Conservation (phyloP, 768 basidiomycete genomes). For the Mycena latifolia region DNA sequence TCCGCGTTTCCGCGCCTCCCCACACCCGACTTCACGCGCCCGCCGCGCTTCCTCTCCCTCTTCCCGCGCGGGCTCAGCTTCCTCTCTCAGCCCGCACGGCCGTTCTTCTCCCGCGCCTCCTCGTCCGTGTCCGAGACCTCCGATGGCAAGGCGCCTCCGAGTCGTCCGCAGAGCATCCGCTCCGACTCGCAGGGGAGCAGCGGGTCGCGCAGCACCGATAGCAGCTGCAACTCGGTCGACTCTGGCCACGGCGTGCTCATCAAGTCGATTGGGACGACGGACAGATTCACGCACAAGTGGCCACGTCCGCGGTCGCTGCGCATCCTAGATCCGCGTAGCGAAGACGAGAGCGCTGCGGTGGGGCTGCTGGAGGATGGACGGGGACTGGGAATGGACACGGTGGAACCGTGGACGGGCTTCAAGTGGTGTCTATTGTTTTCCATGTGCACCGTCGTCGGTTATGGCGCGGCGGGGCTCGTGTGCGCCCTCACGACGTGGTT, state of each 20-base stretch:
- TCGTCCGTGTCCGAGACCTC: background rate
- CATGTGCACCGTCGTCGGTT: conserved; percentile 64
- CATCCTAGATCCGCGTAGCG: background rate
- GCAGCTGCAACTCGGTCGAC: conserved; percentile 38
- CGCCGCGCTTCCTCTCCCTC: conserved; percentile 28
- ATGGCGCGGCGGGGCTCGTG: conserved; percentile 63
- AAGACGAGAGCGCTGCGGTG: conserved; percentile 3
- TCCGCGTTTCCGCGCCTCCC: conserved; percentile 8
- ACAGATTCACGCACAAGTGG: conserved; percentile 67
- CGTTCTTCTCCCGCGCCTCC: conserved; percentile 25
- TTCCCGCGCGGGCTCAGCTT: conserved; percentile 37
- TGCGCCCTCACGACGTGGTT: conserved; percentile 72
- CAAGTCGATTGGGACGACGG: conserved; percentile 47
- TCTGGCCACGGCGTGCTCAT: conserved; percentile 46
- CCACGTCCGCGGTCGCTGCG: conserved; percentile 53
- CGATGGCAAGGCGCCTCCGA: background rate
- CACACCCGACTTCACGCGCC: conserved; percentile 32
- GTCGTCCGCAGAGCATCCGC: conserved; percentile 32
- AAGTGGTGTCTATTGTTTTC: conserved; percentile 75
- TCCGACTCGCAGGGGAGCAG: conserved; percentile 35
- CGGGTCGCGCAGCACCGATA: conserved; percentile 23
- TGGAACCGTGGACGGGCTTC: conserved; percentile 68
- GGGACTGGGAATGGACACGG: conserved; percentile 52
- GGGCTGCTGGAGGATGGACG: conserved; percentile 47
- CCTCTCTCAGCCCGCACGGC: conserved; percentile 21